Percentiles rank a stretch among this genome's conserved stretches.
Conservation (phyloP, 2,329 filamentous ascomycete species). For the Parafenestella ontariensis region DNA sequence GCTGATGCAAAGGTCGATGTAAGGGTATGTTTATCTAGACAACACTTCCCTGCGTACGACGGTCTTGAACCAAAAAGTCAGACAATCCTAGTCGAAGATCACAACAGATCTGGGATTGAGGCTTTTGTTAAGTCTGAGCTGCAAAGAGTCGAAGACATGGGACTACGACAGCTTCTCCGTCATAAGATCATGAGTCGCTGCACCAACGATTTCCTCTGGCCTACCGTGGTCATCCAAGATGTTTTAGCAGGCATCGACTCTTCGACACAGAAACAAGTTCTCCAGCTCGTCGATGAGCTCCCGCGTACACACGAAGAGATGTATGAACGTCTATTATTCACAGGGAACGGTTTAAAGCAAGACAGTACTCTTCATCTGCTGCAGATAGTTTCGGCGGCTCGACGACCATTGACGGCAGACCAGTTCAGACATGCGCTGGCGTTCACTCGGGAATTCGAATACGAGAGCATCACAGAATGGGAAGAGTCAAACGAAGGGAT, state of each 20-base stretch:
- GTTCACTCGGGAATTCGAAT: neutral
- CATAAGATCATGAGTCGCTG: neutral
- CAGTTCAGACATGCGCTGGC: neutral
- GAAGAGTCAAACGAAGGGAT: neutral
- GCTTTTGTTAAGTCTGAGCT: neutral
- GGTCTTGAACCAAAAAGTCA: neutral
- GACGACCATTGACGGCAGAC: neutral
- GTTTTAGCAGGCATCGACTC: neutral
- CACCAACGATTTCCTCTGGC: conserved; percentile 1
- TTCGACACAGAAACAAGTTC: neutral
- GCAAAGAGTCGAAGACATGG: neutral
- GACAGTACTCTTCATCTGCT: neutral
- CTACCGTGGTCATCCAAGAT: neutral
- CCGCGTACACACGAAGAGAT: neutral
- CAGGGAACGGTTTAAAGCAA: neutral
- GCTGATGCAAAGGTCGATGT: neutral
- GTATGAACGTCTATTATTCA: neutral
- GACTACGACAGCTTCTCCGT: neutral
- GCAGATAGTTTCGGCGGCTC: neutral
- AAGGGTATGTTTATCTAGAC: neutral
- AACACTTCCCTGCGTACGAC: neutral
- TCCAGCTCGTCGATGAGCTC: neutral
- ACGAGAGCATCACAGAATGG: conserved; percentile 1
- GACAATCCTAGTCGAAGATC: neutral
- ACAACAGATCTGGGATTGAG: neutral